Conservation (phyloP, 2,329 filamentous ascomycete species). For the Aspergillus brunneoviolaceus region DNA sequence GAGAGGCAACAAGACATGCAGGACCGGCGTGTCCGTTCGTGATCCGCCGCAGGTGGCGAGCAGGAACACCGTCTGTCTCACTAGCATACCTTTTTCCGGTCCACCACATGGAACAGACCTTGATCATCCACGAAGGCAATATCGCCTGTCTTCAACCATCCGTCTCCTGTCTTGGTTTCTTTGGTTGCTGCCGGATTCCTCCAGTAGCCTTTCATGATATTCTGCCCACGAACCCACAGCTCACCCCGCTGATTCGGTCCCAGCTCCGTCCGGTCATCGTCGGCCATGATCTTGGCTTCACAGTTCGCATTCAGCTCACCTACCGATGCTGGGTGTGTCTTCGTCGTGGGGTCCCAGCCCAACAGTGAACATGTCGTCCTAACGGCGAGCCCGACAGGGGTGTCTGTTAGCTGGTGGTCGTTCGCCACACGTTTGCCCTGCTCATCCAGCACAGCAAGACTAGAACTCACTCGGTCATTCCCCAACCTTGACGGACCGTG, state of each 20-base stretch:
- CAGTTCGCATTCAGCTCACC: constrained; percentile 67
- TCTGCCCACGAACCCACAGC: constrained; percentile 71
- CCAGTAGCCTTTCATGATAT: constrained; percentile 77
- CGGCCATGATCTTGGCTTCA: constrained; percentile 64
- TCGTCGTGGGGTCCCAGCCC: constrained; percentile 59
- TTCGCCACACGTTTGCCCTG: not conserved
- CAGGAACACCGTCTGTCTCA: not conserved
- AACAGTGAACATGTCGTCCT: constrained; percentile 67
- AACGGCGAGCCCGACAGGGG: not conserved
- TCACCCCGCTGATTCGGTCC: constrained; percentile 62
- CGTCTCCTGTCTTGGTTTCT: constrained; percentile 60
- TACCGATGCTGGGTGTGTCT: constrained; percentile 52
- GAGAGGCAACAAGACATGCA: constrained; percentile 1
- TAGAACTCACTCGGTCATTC: constrained; percentile 70
- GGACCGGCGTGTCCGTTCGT: not conserved
- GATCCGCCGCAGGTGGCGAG: constrained; percentile 2
- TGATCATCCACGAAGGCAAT: constrained; percentile 62
- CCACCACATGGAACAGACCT: constrained; percentile 65
- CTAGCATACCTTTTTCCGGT: constrained; percentile 64
- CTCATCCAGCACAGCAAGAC: not conserved
- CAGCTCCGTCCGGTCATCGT: constrained; percentile 49
- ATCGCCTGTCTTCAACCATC: constrained; percentile 72
- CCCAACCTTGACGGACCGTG: constrained; percentile 72
- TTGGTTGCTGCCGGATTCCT: constrained; percentile 65
- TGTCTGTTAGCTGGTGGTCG: constrained; percentile 9